Base-by-base conservation (phyloP, 305 asterid genomes). In the Fraxinus sp. region DNA sequence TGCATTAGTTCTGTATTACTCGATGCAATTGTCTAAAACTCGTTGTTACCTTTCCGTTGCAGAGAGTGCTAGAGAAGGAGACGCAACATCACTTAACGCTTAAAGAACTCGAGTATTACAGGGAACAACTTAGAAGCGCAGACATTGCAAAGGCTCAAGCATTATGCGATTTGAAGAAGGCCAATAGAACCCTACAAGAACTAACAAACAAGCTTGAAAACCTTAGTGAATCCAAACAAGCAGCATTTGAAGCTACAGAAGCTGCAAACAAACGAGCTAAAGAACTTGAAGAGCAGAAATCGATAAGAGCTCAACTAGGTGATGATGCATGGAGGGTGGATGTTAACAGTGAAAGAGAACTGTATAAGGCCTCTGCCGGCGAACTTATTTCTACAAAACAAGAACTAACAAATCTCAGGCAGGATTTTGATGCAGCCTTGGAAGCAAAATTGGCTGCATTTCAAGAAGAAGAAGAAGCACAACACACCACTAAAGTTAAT, bases 41-140 rank as follows among this genome's bases (percentile, higher is more conserved):
- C 14, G 35, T 57, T 20, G 10, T 20, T 6, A n/a, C 71, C 14
- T 33, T 20, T 59, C 13, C 77, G 79, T 79, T 78, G 89, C 91
- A 95, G 96, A 89, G 92, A 79, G 94, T 92, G 82, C 86, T 97
- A 10, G 98, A 95, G 89, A 97, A 91, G 89, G 99, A 97, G 87
- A 89, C 97, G 0, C 96, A 91, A 52, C 95, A 92, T 85, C 98
- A 93, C 80, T 86, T 93, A 92, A 84, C 92, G 39, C 71, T 92
- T 5, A 89, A 89, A 83, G 93, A 93, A 81, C 89, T 95, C 0
- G 97, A 95, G 3, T 83, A 89, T 87, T 88, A 89, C 87, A 92
- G 88, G 84, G 94, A 88, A 20, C 92, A 91, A 35, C 89, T 95
- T n/a, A 84, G 87, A 83, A 80, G 8, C n/a, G 79, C 88, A 20